Conservation (phyloP, 2,329 filamentous ascomycete genomes). For the Aspergillus sp. region DNA sequence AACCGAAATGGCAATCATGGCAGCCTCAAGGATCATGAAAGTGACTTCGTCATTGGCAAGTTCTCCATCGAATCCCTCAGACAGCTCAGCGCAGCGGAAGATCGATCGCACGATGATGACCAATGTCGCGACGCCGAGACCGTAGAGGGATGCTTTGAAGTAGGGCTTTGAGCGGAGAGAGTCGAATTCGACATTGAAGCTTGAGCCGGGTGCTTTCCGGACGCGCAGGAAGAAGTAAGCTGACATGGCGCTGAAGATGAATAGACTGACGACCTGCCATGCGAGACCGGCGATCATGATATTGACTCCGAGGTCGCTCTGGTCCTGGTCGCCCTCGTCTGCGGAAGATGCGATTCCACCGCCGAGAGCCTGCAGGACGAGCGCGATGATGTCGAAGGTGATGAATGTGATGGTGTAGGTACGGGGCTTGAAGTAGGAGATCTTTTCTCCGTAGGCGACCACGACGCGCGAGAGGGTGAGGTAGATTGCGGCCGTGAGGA, state of each 20-base stretch:
- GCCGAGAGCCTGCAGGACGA: conserved; percentile 61
- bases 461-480: conserved; percentile 47
- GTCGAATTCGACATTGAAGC: conserved; percentile 8
- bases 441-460: conserved; percentile 32
- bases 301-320: conserved; percentile 49
- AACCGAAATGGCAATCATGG: conserved; percentile 53
- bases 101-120: conserved; percentile 50
- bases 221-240: conserved; percentile 52
- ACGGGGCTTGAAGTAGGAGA: conserved; percentile 33
- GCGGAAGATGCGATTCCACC: conserved; percentile 17
- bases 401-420: conserved; percentile 54
- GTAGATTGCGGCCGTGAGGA: conserved; percentile 65
- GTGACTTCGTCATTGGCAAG: conserved; percentile 52
- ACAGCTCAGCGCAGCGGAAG: conserved; percentile 53
- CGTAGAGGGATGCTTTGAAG: conserved; percentile 14
- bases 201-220: conserved; percentile 1
- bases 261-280: conserved; percentile 60
- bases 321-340: not conserved
- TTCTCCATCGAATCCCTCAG: conserved; percentile 47
- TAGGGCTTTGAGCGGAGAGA: not conserved
- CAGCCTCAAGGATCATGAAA: conserved; percentile 56
- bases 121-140: conserved; percentile 43
- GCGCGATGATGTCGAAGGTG: conserved; percentile 61
- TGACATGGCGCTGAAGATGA: conserved; percentile 54
- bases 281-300: conserved; percentile 66